Base-by-base conservation (phyloP, 495 filamentous ascomycete species). In the Aspergillus coremiiformis region DNA sequence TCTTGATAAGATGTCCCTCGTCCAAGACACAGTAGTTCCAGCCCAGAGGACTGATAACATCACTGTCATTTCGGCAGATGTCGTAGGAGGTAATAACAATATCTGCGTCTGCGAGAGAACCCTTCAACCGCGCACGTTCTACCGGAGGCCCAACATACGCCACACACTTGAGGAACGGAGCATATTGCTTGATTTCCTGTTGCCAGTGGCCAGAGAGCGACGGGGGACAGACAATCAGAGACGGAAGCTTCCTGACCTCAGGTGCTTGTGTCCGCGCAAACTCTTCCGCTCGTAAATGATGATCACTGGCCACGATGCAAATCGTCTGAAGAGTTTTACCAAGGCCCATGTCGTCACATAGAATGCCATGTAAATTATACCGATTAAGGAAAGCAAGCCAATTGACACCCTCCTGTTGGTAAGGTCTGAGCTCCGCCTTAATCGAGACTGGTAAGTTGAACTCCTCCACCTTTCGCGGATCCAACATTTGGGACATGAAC, bases 131-230 rank as follows among this genome's bases (percentile, higher is more conserved):
- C 30, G 79, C 75, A 49, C 93, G 84, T 63, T 95, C 88, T 7
- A 79, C 71, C 5, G 93, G 89, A 11, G 89, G 84, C 3, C 93
- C 93, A 49, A 96, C 90, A 61, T 96, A 98, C 7, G 90, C 84
- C 26, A 90, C 83, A 47, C 86, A 86, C 32, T 79, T 84, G 20
- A 98, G 78, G 78, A 98, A 98, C 6, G 93, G 93, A 2, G 93
- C 94, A 60, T 93, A 98, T 29, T 87, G 83, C 61, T 85, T 86
- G 62, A 98, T 89, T 66, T 98, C 93, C 61, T 97, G 93, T 67
- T 95, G 89, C 93, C 93, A 98, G 68, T 98, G 93, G 7, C 93
- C 93, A 10, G 93, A 96, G n/a, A 98, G 80, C 0, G 94, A 96
- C 1, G 93, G 92, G 11, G 93, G 93, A 62, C 93, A 98, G 47